These are phyloP conservation scores for Sordariomycetes sp. DNA, from an alignment of 2,329 filamentous ascomycete species.

Conservation along the genomic window DNA sequence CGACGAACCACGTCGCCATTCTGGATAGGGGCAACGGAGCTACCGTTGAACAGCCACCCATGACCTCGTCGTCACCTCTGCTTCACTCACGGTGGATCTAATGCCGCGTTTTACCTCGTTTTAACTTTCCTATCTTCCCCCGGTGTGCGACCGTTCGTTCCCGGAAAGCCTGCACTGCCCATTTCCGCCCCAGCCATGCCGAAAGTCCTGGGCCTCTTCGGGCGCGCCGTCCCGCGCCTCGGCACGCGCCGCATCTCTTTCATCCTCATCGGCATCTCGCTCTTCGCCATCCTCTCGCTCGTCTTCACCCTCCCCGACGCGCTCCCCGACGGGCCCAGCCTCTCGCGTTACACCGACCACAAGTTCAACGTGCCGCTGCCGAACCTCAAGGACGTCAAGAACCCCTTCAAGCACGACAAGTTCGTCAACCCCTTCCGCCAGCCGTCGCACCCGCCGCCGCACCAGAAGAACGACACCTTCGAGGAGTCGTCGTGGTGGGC, in stretches of 20 bases:
- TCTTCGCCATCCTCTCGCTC: conserved; percentile 43
- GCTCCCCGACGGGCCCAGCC: conserved; percentile 34
- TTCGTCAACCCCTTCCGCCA: conserved; percentile 57
- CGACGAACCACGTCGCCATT: background rate
- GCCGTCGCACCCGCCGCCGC: conserved; percentile 59
- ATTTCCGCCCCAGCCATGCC: conserved; percentile 24
- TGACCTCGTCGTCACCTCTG: background rate
- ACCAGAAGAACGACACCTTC: conserved; percentile 68
- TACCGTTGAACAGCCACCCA: background rate
- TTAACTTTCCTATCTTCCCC: background rate
- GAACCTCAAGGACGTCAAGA: conserved; percentile 28
- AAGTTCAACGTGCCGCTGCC: conserved; percentile 32
- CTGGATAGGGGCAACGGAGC: background rate
- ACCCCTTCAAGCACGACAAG: conserved; percentile 30
- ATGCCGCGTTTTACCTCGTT: background rate
- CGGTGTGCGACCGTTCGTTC: background rate
- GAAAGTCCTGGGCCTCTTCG: conserved; percentile 26
- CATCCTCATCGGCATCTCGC: conserved; percentile 36
- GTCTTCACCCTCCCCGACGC: conserved; percentile 39
- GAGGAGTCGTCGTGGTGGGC: conserved; percentile 76
- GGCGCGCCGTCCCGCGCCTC: conserved; percentile 37
- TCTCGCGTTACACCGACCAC: conserved; percentile 37
- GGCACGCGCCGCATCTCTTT: conserved; percentile 40
- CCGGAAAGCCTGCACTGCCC: background rate
- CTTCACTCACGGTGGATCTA: background rate